Evolutionary conservation across 345 rosid genomes (phyloP).

Genomic region (Eutrema japonicum): DNA sequence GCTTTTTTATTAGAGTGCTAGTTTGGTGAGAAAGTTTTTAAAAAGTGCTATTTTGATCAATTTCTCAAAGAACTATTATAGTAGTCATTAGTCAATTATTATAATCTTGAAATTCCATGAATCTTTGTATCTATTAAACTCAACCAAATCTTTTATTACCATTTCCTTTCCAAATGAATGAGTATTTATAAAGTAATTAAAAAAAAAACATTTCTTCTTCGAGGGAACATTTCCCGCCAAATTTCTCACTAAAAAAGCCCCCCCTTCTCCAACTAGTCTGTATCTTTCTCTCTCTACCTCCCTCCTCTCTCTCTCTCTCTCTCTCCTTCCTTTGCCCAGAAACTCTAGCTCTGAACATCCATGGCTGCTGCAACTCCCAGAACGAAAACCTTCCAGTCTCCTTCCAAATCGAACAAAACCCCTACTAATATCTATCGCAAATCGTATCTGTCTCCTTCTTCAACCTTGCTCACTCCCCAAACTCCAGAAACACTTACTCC

Average conservation of each 20-base stretch:
- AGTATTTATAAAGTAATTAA: constrained; percentile 9
- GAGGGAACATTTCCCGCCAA: constrained; percentile 77
- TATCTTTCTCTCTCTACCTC: constrained; percentile 36
- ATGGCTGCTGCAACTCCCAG: constrained; percentile 64
- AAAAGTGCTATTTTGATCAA: no score
- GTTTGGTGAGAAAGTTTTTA: no score
- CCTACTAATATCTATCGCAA: constrained; percentile 27
- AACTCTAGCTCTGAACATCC: constrained; percentile 34
- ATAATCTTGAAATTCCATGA: constrained; percentile 16
- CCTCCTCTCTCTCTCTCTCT: constrained; percentile 15
- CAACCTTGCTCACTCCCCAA: constrained; percentile 48
- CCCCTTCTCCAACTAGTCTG: constrained; percentile 23
- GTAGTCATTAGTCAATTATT: background rate
- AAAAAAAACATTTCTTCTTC: constrained; percentile 32
- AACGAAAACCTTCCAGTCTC: constrained; percentile 42
- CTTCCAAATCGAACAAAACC: constrained; percentile 41
- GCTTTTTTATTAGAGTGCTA: no score
- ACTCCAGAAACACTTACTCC: constrained; percentile 53
- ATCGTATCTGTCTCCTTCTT: constrained; percentile 40
- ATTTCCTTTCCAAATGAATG: constrained; percentile 21
- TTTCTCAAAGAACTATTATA: background rate
- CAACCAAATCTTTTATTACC: background rate
- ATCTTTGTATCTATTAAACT: background rate
- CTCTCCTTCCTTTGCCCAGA: constrained; percentile 22
- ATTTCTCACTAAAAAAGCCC: constrained; percentile 20